These are phyloP conservation scores for Globisporangium canariense DNA, from an alignment of 352 stramenopile genomes.

Conservation along the genomic window DNA sequence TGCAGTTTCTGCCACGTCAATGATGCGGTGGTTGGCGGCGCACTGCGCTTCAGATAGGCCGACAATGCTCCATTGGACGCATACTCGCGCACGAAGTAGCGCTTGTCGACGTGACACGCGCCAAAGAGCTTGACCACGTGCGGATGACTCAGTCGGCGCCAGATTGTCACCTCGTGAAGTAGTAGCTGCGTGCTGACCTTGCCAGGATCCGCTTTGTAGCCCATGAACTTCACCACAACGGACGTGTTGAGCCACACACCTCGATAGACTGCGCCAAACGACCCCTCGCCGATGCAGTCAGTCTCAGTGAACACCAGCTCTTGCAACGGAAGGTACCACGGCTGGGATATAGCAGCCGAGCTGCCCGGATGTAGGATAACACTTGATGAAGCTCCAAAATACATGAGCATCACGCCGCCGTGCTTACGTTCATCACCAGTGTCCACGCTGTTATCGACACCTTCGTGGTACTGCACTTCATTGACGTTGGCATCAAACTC, in stretches of 20 bases:
- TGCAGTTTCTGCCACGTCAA: slow-evolving; percentile 1
- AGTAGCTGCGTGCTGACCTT: background rate
- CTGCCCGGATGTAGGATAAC: background rate
- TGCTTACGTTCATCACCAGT: background rate
- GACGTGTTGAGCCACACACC: no score
- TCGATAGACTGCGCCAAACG: slow-evolving; percentile 3
- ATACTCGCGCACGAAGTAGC: slow-evolving; percentile 4
- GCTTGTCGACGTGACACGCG: background rate
- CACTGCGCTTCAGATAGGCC: background rate
- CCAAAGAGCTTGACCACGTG: slow-evolving; percentile 7
- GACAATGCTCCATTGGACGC: background rate
- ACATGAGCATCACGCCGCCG: background rate
- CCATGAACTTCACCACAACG: slow-evolving; percentile 9
- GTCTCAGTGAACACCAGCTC: background rate
- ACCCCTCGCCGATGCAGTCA: background rate
- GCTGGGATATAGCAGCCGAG: background rate
- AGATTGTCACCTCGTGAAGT: slow-evolving; percentile 5
- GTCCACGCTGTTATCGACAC: background rate
- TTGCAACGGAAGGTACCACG: background rate
- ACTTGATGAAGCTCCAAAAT: background rate
- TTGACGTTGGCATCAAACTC: background rate
- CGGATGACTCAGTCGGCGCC: slow-evolving; percentile 1
- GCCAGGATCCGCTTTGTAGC: slow-evolving; percentile 2
- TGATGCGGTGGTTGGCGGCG: background rate
- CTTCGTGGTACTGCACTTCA: background rate